Evolutionary conservation across 148 eudicot genomes (phyloP).

Genomic region (Chenopodium formosanum): DNA sequence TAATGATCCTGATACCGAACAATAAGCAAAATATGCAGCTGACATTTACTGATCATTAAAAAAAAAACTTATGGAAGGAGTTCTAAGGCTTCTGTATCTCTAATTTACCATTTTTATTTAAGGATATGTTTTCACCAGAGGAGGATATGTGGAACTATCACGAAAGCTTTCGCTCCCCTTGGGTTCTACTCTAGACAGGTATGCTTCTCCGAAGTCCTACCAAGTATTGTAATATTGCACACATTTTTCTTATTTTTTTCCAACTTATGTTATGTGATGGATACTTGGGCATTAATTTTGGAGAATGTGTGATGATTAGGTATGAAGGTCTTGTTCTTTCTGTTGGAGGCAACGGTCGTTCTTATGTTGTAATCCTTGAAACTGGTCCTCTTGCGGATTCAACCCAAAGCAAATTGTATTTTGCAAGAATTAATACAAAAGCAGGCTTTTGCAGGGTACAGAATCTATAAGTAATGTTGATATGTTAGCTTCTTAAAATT

Average conservation of each 20-base stretch:
- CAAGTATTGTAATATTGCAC: background rate
- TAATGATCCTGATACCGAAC: background rate
- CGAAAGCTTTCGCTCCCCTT: slow-evolving; percentile 83
- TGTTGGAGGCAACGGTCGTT: slow-evolving; percentile 94
- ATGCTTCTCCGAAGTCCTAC: slow-evolving; percentile 18
- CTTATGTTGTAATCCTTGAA: slow-evolving; percentile 84
- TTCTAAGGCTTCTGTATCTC: background rate
- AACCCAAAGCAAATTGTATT: slow-evolving; percentile 74
- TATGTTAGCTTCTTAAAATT: background rate
- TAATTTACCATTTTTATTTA: slow-evolving; percentile 9
- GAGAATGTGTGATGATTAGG: slow-evolving; percentile 36
- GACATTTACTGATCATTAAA: background rate
- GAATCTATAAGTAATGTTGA: slow-evolving; percentile 1
- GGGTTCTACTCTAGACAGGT: slow-evolving; percentile 90
- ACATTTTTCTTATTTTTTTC: background rate
- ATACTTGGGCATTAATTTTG: background rate
- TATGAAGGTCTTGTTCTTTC: slow-evolving; percentile 92
- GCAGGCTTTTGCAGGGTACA: slow-evolving; percentile 92
- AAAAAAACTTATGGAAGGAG: background rate
- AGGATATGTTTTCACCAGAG: slow-evolving; percentile 95
- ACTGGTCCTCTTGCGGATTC: slow-evolving; percentile 71
- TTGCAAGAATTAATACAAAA: slow-evolving; percentile 84
- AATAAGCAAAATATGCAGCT: background rate
- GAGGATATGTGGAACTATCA: slow-evolving; percentile 86
- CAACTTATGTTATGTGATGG: background rate